Percentiles rank a stretch among this genome's conserved stretches.
Conservation (phyloP, 2,329 filamentous ascomycete species). For the Pseudogymnoascus sp. region DNA sequence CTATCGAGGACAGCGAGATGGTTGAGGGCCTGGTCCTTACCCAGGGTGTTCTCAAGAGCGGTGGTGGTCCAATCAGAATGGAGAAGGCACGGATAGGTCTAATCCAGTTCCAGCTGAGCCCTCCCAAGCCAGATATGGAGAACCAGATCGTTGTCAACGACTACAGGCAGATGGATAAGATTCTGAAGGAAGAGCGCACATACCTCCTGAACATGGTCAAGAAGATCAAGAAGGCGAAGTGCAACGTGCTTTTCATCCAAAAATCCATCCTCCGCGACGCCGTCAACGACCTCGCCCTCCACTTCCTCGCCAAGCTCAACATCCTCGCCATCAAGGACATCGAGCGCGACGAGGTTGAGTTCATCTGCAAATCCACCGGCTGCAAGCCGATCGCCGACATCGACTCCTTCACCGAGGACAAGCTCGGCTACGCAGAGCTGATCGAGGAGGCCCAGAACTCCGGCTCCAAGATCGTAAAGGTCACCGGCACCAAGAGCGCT, state of each 20-base stretch:
- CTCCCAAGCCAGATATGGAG: conserved; percentile 99
- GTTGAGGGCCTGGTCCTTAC: conserved; percentile 89
- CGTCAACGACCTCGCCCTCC: conserved; percentile 92
- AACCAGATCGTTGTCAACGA: conserved; percentile 99
- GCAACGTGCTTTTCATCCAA: conserved; percentile 95
- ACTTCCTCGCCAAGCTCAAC: conserved; percentile 95
- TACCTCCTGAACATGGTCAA: conserved; percentile 98
- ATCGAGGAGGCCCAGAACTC: conserved; percentile 85
- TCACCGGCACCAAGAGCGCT: conserved; percentile 78
- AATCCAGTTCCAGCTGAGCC: conserved; percentile 97
- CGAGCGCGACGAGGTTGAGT: conserved; percentile 96
- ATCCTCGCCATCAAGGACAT: conserved; percentile 97
- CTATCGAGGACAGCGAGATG: conserved; percentile 97
- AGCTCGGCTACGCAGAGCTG: conserved; percentile 86
- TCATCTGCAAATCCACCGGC: conserved; percentile 97
- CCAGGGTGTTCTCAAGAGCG: conserved; percentile 88
- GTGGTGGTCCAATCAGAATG: conserved; percentile 81
- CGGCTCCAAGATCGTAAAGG: conserved; percentile 87
- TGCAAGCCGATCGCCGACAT: conserved; percentile 99
- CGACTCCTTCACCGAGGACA: conserved; percentile 97
- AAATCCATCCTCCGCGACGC: conserved; percentile 97
- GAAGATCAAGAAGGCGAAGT: conserved; percentile 99
- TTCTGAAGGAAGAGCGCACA: conserved; percentile 95
- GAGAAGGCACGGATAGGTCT: conserved; percentile 96
- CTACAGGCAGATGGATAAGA: conserved; percentile 99